phyloP scores from a whole-genome alignment of 768 basidiomycete genomes.

The Trametes meyenii region DNA sequence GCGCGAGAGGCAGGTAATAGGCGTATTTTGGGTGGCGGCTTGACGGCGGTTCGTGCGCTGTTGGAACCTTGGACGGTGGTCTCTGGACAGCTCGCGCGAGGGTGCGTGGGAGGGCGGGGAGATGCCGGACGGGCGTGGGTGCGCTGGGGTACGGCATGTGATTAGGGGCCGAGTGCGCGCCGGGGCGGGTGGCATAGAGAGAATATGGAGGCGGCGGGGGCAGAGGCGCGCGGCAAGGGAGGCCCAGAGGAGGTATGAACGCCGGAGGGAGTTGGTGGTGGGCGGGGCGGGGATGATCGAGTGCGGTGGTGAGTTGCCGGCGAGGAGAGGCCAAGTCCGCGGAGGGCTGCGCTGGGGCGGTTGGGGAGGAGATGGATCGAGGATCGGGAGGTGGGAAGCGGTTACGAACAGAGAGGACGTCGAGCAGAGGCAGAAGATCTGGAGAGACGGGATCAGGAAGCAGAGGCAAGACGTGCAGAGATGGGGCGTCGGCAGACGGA shows the following conservation, averaged over 20 bases:
- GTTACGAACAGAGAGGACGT: conserved; percentile 10
- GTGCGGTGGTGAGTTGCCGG: not conserved
- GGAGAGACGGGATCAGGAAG: no score
- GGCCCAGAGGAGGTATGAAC: not conserved
- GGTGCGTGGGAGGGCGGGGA: not conserved
- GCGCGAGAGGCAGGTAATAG: conserved; percentile 12
- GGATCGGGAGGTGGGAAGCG: not conserved
- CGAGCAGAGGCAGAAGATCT: not conserved
- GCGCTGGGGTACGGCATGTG: conserved; percentile 1
- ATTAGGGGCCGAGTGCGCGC: not conserved
- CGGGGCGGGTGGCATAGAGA: not conserved
- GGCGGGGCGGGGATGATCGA: no score
- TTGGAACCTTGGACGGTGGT: no score
- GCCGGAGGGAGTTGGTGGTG: no score
- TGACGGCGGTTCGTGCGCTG: no score
- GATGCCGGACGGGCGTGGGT: conserved; percentile 7
- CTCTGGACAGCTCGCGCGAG: no score
- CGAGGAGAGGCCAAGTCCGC: not conserved
- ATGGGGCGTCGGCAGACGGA: no score
- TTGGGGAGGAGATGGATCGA: not conserved
- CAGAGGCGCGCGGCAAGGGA: not conserved
- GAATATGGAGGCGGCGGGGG: not conserved
- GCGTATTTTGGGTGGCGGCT: not conserved
- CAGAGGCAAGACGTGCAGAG: no score
- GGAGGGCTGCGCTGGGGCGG: not conserved